These are phyloP conservation scores for Rhinocladiella similis DNA, from an alignment of 2,329 filamentous ascomycete genomes.

Conservation along the genomic window DNA sequence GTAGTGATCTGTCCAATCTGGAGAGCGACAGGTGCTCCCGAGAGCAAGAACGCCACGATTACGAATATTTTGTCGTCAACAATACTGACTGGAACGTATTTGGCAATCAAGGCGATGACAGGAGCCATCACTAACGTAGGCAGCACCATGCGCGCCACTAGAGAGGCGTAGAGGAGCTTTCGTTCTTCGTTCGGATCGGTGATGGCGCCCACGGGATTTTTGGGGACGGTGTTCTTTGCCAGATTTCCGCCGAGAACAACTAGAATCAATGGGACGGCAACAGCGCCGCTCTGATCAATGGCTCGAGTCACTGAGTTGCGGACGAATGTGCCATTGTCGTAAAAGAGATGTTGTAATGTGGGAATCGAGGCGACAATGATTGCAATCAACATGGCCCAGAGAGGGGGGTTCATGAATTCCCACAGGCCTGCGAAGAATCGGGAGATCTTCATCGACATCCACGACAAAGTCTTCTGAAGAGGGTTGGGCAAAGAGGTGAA, in stretches of 20 bases:
- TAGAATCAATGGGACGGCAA: conserved; percentile 91
- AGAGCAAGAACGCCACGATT: conserved; percentile 94
- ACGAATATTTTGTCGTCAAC: conserved; percentile 97
- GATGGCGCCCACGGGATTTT: conserved; percentile 63
- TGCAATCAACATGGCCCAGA: conserved; percentile 95
- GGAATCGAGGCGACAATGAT: conserved; percentile 89
- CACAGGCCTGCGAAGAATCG: conserved; percentile 69
- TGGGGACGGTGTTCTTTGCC: conserved; percentile 82
- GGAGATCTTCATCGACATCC: conserved; percentile 40
- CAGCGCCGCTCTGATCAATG: conserved; percentile 78
- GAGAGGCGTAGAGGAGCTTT: conserved; percentile 79
- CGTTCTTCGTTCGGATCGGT: conserved; percentile 70
- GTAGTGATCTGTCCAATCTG: conserved; percentile 98
- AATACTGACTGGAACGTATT: conserved; percentile 89
- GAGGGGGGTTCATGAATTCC: conserved; percentile 97
- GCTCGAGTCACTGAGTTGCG: conserved; percentile 91
- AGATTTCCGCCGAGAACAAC: conserved; percentile 95
- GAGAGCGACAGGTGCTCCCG: conserved; percentile 87
- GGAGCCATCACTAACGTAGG: conserved; percentile 92
- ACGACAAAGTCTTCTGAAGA: conserved; percentile 52
- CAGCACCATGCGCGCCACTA: conserved; percentile 87
- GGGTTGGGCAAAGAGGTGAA: conserved; percentile 55
- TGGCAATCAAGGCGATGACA: conserved; percentile 80
- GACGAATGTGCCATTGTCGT: conserved; percentile 83
- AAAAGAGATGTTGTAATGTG: conserved; percentile 78